These are phyloP conservation scores for Ophiostoma sp. DNA, from an alignment of 2,329 filamentous ascomycete species.

Conservation along the genomic window DNA sequence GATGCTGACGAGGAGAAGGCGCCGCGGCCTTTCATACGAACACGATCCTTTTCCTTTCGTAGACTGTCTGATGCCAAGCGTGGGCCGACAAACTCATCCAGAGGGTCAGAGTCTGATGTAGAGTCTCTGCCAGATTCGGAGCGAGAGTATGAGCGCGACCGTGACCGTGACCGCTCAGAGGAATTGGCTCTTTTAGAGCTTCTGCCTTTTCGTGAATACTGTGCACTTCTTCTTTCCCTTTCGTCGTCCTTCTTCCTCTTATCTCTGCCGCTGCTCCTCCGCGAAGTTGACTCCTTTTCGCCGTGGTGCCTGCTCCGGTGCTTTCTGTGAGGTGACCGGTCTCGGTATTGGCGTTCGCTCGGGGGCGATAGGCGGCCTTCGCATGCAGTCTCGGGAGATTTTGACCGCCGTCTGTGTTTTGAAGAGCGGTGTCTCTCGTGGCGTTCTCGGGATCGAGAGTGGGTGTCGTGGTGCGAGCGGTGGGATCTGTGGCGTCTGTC, in stretches of 20 bases:
- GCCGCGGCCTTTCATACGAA: conserved; percentile 22
- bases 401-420: conserved; percentile 16
- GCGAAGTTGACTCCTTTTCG: background rate
- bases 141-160: background rate
- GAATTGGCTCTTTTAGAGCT: background rate
- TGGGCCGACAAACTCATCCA: conserved; percentile 25
- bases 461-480: background rate
- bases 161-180: background rate
- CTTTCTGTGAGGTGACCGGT: background rate
- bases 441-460: background rate
- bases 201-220: background rate
- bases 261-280: background rate
- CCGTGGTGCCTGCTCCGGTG: background rate
- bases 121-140: background rate
- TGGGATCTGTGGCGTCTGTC: background rate
- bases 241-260: background rate
- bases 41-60: background rate
- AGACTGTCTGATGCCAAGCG: conserved; percentile 14
- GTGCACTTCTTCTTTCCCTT: background rate
- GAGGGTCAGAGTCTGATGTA: conserved; percentile 19
- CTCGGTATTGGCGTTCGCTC: background rate
- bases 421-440: background rate
- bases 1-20: background rate
- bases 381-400: background rate
- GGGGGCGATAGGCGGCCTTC: background rate